Base-by-base conservation (phyloP, 805 yeast genomes). In the Sugiyamaella qingdaonensis region DNA sequence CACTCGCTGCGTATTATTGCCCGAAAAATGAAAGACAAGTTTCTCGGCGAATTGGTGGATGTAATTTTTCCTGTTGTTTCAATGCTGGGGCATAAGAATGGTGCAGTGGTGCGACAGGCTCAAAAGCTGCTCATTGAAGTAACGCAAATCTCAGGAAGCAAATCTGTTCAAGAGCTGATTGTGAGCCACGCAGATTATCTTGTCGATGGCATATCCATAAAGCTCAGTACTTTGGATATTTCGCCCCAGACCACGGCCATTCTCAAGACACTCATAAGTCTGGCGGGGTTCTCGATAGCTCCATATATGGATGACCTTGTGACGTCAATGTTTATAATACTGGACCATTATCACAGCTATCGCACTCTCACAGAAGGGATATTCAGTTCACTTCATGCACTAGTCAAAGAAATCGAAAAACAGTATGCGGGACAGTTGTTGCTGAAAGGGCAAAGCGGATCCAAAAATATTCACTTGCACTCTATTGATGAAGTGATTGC, bases 281-380 rank as follows among this genome's bases (percentile, higher is more conserved):
- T 90, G 24, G 84, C 91, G 0, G 97, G 97, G 0, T 71, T 78
- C 9, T 73, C 78, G 31, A 72, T 89, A 21, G 71, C 89, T 11
- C 74, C 77, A 32, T 88, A 82, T 54, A 74, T 92, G 49, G 79
- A 75, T 48, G 98, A 92, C 66, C 75, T 92, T 0, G 72, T 92
- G 16, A 78, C 82, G 46, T 81, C 90, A 2, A 77, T 89, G 57
- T 89, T 92, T 66, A 80, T 84, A 16, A 70, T 91, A 34, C 73
- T 92, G 48, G 98, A 92, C 68, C 74, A 82, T 50, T 92, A 85
- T 63, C 96, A 91, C 68, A 95, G 92, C 0, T 92, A 92, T 66
- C 72, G 82, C 1, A 73, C 75, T 13, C 70, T 94, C 14, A 83
- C 88, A 51, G 84, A 84, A 54, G 88, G 88, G 1, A 84, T 88